These are phyloP conservation scores for Yueomyces sp. DNA, from an alignment of 1,139 yeast species.

Conservation along the genomic window DNA sequence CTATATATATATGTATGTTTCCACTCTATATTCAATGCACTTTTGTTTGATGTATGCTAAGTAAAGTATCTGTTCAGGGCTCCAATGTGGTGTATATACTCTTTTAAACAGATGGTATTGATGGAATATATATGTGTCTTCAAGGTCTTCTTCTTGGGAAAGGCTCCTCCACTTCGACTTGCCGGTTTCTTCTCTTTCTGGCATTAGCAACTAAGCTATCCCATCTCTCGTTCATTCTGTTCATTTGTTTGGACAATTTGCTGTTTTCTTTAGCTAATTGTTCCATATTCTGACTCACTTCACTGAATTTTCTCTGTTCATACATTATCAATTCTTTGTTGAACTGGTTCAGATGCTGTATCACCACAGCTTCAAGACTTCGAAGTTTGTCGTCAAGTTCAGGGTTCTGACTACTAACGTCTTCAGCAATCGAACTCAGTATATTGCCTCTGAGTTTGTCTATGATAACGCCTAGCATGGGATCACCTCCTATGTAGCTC, in stretches of 20 bases:
- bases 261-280: conserved; percentile 21
- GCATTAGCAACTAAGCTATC: conserved; percentile 37
- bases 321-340: conserved; percentile 21
- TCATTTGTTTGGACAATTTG: conserved; percentile 27
- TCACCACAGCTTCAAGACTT: conserved; percentile 5
- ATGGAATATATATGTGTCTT: too few relatives aligned
- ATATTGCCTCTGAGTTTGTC: conserved; percentile 6
- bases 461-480: conserved; percentile 5
- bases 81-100: too few relatives aligned
- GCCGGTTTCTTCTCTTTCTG: conserved; percentile 24
- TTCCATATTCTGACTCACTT: conserved; percentile 21
- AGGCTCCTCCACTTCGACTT: conserved; percentile 5
- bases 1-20: too few relatives aligned
- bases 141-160: too few relatives aligned
- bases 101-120: too few relatives aligned
- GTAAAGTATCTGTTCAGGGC: too few relatives aligned
- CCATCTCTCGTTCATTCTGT: conserved; percentile 34
- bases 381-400: neutral
- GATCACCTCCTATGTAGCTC: conserved; percentile 6
- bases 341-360: conserved; percentile 16
- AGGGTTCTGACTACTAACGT: conserved; percentile 1
- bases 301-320: conserved; percentile 20
- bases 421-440: neutral
- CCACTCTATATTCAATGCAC: too few relatives aligned
- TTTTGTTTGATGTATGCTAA: too few relatives aligned